These are phyloP conservation scores for Trametes cingulata DNA, from an alignment of 768 basidiomycete genomes.

Conservation along the genomic window DNA sequence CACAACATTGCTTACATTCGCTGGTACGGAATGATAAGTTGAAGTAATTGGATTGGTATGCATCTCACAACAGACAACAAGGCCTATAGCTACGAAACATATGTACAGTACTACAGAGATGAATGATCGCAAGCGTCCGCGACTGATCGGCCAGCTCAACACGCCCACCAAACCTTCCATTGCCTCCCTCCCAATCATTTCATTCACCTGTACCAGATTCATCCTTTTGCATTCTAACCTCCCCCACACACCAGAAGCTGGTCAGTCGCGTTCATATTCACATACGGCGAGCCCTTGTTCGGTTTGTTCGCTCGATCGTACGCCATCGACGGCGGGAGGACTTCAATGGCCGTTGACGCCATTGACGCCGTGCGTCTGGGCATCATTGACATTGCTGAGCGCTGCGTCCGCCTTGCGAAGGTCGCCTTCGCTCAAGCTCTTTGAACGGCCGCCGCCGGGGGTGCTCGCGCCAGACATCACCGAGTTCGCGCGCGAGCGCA, in stretches of 20 bases:
- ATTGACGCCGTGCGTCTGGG: constrained; percentile 21
- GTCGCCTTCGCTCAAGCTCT: constrained; percentile 86
- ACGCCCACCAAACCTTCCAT: too few species aligned
- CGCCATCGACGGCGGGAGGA: not conserved
- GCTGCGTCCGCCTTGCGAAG: constrained; percentile 86
- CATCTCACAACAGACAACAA: too few species aligned
- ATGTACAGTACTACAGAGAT: too few species aligned
- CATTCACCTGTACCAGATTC: too few species aligned
- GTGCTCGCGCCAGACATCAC: constrained; percentile 78
- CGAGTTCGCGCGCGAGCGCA: constrained; percentile 79
- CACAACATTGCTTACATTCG: too few species aligned
- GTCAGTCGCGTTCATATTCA: not conserved
- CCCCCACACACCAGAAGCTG: not conserved
- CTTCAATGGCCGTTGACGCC: constrained; percentile 25
- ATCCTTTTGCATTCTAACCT: not conserved
- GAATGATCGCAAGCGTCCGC: not conserved
- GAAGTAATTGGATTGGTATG: too few species aligned
- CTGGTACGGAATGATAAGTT: too few species aligned
- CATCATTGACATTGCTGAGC: constrained; percentile 57
- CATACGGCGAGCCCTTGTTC: too few species aligned
- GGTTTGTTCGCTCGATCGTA: too few species aligned
- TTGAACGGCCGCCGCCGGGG: constrained; percentile 79
- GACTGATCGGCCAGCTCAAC: too few species aligned
- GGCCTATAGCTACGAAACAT: too few species aligned
- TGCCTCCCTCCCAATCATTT: too few species aligned